A percentile compares a stretch with the other conserved stretches of the same genome.
phyloP scores from a whole-genome alignment of 78 protist genomes.

The Dictyostelium discoideum region DNA sequence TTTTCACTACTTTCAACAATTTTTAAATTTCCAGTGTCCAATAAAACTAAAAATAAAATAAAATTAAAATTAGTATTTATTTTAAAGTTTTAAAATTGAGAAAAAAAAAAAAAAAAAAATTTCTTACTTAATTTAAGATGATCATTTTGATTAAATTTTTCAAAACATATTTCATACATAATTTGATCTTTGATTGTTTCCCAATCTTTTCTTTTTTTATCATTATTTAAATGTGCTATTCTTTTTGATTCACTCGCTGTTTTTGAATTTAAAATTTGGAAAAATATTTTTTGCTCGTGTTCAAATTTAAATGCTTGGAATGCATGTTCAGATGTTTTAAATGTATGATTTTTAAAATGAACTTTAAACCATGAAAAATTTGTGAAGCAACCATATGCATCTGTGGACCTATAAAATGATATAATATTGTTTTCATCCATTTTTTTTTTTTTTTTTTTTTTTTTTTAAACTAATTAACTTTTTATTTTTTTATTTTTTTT shows the following conservation, averaged over 20 bases:
- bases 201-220: slow-evolving; percentile 25
- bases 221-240: neutral
- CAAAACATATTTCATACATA: slow-evolving; percentile 49
- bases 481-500: no score
- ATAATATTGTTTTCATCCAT: neutral
- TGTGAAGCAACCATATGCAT: slow-evolving; percentile 35
- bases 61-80: no score
- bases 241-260: neutral
- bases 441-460: neutral
- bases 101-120: no score
- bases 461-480: no score
- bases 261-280: neutral
- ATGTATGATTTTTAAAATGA: neutral
- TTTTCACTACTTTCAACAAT: slow-evolving; percentile 67
- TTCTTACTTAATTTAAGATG: neutral
- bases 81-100: no score
- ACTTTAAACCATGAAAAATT: slow-evolving; percentile 27
- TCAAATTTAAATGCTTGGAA: slow-evolving; percentile 43
- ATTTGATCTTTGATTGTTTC: slow-evolving; percentile 29
- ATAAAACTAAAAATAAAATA: neutral
- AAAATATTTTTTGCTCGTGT: neutral
- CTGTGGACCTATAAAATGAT: slow-evolving; percentile 18
- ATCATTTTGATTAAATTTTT: slow-evolving; percentile 34
- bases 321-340: slow-evolving; percentile 27
- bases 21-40: slow-evolving; percentile 52